Conservation (phyloP, 192 early-diverging fungal species). For the Dissophora ornata region DNA sequence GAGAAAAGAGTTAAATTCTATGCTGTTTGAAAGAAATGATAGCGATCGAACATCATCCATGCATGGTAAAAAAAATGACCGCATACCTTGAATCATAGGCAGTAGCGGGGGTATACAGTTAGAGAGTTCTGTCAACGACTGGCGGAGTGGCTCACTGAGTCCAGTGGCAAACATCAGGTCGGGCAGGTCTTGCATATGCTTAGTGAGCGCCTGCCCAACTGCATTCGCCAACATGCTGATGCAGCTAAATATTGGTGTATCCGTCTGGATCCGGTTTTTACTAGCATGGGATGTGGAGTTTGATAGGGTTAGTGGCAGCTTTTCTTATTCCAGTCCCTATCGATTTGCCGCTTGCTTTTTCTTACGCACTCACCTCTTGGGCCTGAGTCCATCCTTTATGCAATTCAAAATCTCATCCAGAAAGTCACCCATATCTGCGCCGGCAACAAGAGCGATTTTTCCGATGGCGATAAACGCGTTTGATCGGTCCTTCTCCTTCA, state of each 20-base stretch:
- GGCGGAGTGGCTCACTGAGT: conserved; percentile 82
- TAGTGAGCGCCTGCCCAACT: conserved; percentile 90
- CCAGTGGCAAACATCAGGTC: conserved; percentile 94
- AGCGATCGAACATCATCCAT: too few relatives aligned
- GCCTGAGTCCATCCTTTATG: conserved; percentile 79
- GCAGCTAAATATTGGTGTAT: conserved; percentile 80
- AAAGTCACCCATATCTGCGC: conserved; percentile 80
- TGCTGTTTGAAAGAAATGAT: too few relatives aligned
- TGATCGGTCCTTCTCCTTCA: conserved; percentile 49
- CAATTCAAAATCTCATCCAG: conserved; percentile 80
- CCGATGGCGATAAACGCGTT: conserved; percentile 88
- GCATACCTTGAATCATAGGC: conserved; percentile 83
- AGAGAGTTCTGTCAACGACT: conserved; percentile 83
- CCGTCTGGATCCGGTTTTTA: conserved; percentile 66
- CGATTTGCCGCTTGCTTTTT: too few relatives aligned
- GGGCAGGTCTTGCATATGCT: conserved; percentile 87
- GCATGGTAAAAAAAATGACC: not conserved
- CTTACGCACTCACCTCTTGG: conserved; percentile 76
- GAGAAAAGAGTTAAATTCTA: not conserved
- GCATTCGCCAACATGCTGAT: conserved; percentile 90
- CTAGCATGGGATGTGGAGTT: conserved; percentile 24
- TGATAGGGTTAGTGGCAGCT: too few relatives aligned
- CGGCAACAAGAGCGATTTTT: conserved; percentile 82
- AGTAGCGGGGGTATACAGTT: conserved; percentile 85
- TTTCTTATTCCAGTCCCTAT: too few relatives aligned